Evolutionary conservation across 2,329 filamentous ascomycete species (phyloP).

Genomic region (Nothomitra cinnamomea): DNA sequence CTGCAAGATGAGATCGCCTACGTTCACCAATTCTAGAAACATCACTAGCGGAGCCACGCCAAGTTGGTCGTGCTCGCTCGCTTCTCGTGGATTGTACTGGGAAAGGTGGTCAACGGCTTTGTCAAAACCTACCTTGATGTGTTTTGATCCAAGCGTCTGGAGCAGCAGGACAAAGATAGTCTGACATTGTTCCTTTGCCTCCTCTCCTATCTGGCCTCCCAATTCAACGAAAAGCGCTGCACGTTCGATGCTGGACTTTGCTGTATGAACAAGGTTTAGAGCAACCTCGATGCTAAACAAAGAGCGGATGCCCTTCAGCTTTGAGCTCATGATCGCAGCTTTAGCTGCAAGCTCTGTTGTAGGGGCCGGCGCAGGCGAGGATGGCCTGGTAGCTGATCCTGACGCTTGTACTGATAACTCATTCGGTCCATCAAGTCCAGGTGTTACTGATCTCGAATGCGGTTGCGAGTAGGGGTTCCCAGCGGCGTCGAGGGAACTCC

Average conservation of each 20-base stretch:
- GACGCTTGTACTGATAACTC: constrained; percentile 13
- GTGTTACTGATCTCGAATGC: constrained; percentile 4
- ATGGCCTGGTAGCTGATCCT: constrained; percentile 5
- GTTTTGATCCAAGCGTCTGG: constrained; percentile 65
- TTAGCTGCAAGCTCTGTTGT: constrained; percentile 90
- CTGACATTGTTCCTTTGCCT: constrained; percentile 76
- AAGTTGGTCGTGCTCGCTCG: constrained; percentile 49
- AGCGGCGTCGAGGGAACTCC: neutral
- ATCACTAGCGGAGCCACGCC: constrained; percentile 84
- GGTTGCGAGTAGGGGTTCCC: neutral
- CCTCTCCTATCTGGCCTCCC: constrained; percentile 62
- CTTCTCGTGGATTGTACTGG: constrained; percentile 76
- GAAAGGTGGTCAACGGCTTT: constrained; percentile 83
- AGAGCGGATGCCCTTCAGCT: constrained; percentile 84
- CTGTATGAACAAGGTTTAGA: constrained; percentile 70
- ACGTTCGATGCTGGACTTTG: constrained; percentile 75
- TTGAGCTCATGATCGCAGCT: constrained; percentile 90
- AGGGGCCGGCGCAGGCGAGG: constrained; percentile 35
- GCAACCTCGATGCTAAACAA: constrained; percentile 95
- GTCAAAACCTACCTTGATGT: constrained; percentile 86
- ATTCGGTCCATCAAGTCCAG: constrained; percentile 11
- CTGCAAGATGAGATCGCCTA: constrained; percentile 92
- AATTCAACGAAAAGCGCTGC: constrained; percentile 68
- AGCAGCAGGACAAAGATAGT: constrained; percentile 75
- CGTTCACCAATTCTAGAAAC: constrained; percentile 93